Evolutionary conservation across 108 stramenopile genomes (phyloP), one percentile per base, ranked within the genome.

Genomic region (Cylindrotheca fusiformis): DNA sequence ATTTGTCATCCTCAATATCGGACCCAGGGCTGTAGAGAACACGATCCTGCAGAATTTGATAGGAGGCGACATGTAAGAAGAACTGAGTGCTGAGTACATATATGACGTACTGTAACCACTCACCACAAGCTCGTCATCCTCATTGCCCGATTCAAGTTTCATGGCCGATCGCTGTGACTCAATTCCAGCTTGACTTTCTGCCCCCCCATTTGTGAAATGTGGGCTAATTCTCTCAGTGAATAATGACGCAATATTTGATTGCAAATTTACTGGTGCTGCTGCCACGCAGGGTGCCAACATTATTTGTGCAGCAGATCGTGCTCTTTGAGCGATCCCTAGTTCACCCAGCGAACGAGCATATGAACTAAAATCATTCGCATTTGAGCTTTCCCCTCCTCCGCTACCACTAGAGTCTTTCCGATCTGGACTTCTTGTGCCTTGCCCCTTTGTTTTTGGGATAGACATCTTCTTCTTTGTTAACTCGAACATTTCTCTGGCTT

Each of bases 201-300:
- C n/a, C 18, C 22, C 51, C 8, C 51, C 51, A 20, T 20, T 52
- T 52, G 20, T 18, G n/a, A 52, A 6, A n/a, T 20, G 22, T 5
- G 24, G 55, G 29, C 26, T 55, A 27, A 55, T 24, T 55, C 14
- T n/a, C 21, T 41, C 36, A 41, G 36, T 41, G 14, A 41, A 41
- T 14, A 41, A 41, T 14, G 36, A 41, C 14, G 36, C 36, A 6
- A 41, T 14, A 41, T 41, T 41, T 41, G 36, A 41, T 52, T 52
- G 50, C 19, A 52, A n/a, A 4, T 27, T 27, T 55, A 27, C 55
- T 14, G 55, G 26, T 26, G 14, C 55, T 55, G 24, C 55, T 17
- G 88, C 78, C 2, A 86, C 84, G 55, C 92, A 94, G 8, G 92
- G 92, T 17, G 89, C 86, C n/a, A 94, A 76, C 61, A 94, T 78